A percentile compares a stretch with the other conserved stretches of the same genome.
Evolutionary conservation across 2,329 filamentous ascomycete species (phyloP).

Genomic region (Xylaria sp.): DNA sequence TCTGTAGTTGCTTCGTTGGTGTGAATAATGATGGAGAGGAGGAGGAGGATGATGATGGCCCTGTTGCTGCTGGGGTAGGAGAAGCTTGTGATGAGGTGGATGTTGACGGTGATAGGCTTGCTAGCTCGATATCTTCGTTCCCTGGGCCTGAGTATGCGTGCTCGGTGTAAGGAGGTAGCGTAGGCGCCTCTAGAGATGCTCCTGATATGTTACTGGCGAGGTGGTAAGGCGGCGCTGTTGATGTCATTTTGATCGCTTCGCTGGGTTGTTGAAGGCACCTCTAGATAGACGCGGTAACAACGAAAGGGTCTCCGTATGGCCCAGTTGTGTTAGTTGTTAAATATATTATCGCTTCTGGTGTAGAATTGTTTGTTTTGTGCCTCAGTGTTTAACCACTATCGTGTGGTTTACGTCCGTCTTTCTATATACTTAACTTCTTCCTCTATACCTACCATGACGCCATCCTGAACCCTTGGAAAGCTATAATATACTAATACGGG

Average conservation of each 20-base stretch:
- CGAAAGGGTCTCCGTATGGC: neutral
- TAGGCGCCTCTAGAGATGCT: conserved; percentile 20
- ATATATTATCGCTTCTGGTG: neutral
- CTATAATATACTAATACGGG: conserved; percentile 29
- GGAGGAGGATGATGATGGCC: neutral
- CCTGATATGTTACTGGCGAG: conserved; percentile 9
- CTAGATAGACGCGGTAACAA: neutral
- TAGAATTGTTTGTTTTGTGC: neutral
- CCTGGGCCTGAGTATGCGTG: conserved; percentile 3
- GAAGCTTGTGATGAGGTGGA: conserved; percentile 19
- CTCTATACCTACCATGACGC: conserved; percentile 4
- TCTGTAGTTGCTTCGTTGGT: conserved; percentile 59
- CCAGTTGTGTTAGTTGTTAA: neutral
- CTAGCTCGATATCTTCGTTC: conserved; percentile 25
- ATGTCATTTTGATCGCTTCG: conserved; percentile 16
- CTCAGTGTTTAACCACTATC: neutral
- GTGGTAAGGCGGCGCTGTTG: conserved; percentile 21
- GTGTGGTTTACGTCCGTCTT: conserved; percentile 8
- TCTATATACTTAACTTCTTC: conserved; percentile 10
- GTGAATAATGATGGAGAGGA: conserved; percentile 48
- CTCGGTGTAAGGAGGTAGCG: conserved; percentile 30
- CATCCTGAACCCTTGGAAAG: neutral
- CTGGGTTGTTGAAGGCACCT: neutral
- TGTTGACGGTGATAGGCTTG: conserved; percentile 22
- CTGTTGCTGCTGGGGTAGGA: neutral